phyloP scores from a whole-genome alignment of 2,329 filamentous ascomycete species.

The Aureobasidium sp. region DNA sequence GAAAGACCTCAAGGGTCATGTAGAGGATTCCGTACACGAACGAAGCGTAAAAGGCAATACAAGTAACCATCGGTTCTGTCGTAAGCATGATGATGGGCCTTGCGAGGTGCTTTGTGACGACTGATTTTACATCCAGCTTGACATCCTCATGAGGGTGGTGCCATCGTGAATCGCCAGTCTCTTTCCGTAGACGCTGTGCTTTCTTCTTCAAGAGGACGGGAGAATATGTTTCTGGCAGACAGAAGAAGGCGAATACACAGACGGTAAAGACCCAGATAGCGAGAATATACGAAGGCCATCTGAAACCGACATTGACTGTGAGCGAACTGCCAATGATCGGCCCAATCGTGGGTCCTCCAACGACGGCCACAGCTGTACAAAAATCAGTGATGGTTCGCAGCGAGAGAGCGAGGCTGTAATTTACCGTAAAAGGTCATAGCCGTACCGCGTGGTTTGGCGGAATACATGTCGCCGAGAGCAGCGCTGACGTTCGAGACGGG shows the following conservation, averaged over 20 bases:
- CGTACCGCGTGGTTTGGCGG: constrained; percentile 30
- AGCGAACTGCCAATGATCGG: constrained; percentile 37
- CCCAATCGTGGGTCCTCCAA: constrained; percentile 33
- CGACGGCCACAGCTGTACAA: constrained; percentile 30
- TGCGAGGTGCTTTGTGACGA: constrained; percentile 36
- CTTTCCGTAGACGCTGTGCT: constrained; percentile 30
- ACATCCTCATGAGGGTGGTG: constrained; percentile 40
- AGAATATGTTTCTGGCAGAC: constrained; percentile 33
- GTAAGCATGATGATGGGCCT: constrained; percentile 38
- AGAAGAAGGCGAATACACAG: constrained; percentile 22
- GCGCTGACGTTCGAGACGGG: constrained; percentile 38
- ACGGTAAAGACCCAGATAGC: constrained; percentile 33
- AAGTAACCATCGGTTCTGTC: constrained; percentile 41
- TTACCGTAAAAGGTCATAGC: constrained; percentile 31
- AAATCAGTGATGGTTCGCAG: no score
- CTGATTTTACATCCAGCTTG: constrained; percentile 33
- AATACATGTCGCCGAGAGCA: constrained; percentile 38
- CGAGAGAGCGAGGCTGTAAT: no score
- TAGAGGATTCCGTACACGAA: constrained; percentile 43
- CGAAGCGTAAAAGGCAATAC: constrained; percentile 37
- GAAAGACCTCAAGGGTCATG: constrained; percentile 40
- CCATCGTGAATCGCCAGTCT: constrained; percentile 31
- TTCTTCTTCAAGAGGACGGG: constrained; percentile 34
- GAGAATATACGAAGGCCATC: constrained; percentile 39
- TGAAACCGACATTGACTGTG: constrained; percentile 33